Evolutionary conservation across 2,329 filamentous ascomycete genomes (phyloP).

Genomic region (Alternaria angustiovoidea): DNA sequence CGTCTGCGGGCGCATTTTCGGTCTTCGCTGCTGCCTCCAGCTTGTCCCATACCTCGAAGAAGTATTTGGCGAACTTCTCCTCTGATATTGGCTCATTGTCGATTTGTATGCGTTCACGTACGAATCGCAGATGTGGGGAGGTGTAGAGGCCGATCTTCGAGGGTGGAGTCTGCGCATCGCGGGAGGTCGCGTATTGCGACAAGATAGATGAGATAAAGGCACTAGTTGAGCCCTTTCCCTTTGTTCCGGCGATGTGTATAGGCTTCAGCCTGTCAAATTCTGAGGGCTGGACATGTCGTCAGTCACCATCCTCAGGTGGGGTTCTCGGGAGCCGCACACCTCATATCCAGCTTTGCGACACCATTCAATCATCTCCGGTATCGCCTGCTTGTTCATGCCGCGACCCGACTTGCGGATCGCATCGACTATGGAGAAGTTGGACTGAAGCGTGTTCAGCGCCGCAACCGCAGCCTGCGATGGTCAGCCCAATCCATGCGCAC

Average conservation of each 20-base stretch:
- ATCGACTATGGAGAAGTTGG: conserved; percentile 80
- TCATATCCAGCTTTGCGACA: conserved; percentile 77
- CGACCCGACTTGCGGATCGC: conserved; percentile 77
- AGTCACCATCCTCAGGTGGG: neutral
- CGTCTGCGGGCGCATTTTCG: conserved; percentile 59
- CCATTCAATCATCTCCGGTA: conserved; percentile 85
- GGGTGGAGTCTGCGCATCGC: conserved; percentile 43
- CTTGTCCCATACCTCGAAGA: conserved; percentile 84
- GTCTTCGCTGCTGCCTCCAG: conserved; percentile 63
- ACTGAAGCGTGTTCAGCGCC: conserved; percentile 78
- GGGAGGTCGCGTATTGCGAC: conserved; percentile 63
- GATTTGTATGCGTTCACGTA: conserved; percentile 85
- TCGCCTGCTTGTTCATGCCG: conserved; percentile 75
- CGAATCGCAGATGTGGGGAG: conserved; percentile 83
- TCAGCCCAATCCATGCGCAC: conserved; percentile 24
- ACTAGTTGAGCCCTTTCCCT: conserved; percentile 90
- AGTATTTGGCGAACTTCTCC: conserved; percentile 75
- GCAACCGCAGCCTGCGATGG: conserved; percentile 69
- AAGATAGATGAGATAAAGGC: conserved; percentile 84
- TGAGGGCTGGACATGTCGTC: conserved; percentile 58
- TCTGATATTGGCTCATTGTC: conserved; percentile 75
- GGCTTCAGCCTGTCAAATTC: conserved; percentile 67
- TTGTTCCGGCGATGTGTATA: conserved; percentile 91
- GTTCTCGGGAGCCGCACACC: conserved; percentile 58
- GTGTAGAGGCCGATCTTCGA: conserved; percentile 80